Conservation (phyloP, 306 rosid species). For the Cercis canadensis region DNA sequence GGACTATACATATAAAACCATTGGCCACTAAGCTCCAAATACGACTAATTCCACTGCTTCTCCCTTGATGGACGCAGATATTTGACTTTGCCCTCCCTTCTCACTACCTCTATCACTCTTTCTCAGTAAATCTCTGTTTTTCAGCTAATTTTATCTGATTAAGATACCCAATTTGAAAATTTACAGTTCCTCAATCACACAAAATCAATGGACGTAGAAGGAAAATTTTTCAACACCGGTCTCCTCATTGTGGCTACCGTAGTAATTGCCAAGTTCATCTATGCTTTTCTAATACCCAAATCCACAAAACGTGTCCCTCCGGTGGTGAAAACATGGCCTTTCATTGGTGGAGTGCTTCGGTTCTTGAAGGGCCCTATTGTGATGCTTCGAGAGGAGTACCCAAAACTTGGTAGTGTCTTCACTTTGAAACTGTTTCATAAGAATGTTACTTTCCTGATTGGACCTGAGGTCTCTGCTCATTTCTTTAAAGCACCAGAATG, state of each 20-base stretch:
- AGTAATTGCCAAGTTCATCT: slow-evolving; percentile 63
- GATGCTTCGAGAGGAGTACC: slow-evolving; percentile 82
- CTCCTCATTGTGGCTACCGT: slow-evolving; percentile 69
- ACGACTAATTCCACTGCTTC: no score
- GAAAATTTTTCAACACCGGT: slow-evolving; percentile 48
- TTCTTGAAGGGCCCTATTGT: slow-evolving; percentile 85
- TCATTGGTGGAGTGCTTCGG: slow-evolving; percentile 69
- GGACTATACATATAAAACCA: no score
- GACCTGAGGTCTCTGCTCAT: slow-evolving; percentile 92
- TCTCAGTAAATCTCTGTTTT: no score
- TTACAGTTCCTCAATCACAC: no score
- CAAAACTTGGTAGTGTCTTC: slow-evolving; percentile 86
- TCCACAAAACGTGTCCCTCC: slow-evolving; percentile 75
- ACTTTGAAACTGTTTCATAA: slow-evolving; percentile 71
- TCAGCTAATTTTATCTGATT: no score
- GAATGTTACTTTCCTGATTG: slow-evolving; percentile 82
- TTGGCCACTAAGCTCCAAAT: no score
- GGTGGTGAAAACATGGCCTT: slow-evolving; percentile 52
- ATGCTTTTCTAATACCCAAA: slow-evolving; percentile 58
- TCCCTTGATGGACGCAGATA: no score
- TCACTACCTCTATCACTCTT: no score
- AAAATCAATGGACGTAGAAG: slow-evolving; percentile 38
- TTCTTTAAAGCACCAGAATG: slow-evolving; percentile 88
- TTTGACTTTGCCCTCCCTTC: no score
- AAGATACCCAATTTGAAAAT: no score